phyloP scores from a whole-genome alignment of 257 asterid species.

The Solanum boliviense region DNA sequence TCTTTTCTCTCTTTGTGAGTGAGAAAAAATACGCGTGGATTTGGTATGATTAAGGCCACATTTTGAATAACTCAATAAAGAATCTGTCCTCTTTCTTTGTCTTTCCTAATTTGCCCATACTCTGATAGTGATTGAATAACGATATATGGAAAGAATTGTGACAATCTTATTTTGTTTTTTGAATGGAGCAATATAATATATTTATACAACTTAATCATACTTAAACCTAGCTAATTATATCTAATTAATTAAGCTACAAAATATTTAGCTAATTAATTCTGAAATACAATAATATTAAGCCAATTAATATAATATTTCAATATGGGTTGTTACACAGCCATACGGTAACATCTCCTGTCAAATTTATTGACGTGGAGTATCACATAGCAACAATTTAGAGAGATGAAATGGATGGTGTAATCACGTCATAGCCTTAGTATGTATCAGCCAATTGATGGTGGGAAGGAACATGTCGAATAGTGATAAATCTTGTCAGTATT shows the following conservation, averaged over 20 bases:
- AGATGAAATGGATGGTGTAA: background rate
- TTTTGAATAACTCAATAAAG: background rate
- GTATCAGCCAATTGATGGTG: background rate
- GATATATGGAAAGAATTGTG: background rate
- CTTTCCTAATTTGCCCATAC: background rate
- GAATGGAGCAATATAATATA: background rate
- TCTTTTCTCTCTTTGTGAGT: background rate
- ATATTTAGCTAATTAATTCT: background rate
- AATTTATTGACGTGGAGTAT: background rate
- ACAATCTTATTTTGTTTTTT: background rate
- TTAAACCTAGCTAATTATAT: background rate
- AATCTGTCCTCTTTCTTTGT: background rate
- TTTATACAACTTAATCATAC: background rate
- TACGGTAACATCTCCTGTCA: background rate
- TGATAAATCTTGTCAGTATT: background rate
- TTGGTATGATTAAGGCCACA: background rate
- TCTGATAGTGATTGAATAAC: background rate
- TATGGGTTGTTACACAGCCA: background rate
- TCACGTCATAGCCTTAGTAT: background rate
- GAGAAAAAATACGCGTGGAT: background rate
- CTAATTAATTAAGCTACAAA: background rate
- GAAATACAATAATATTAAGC: background rate
- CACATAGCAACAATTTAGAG: background rate
- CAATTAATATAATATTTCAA: background rate
- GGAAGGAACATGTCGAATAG: background rate